These are phyloP conservation scores for Penicillium coffeae DNA, from an alignment of 495 filamentous ascomycete species.

Conservation along the genomic window DNA sequence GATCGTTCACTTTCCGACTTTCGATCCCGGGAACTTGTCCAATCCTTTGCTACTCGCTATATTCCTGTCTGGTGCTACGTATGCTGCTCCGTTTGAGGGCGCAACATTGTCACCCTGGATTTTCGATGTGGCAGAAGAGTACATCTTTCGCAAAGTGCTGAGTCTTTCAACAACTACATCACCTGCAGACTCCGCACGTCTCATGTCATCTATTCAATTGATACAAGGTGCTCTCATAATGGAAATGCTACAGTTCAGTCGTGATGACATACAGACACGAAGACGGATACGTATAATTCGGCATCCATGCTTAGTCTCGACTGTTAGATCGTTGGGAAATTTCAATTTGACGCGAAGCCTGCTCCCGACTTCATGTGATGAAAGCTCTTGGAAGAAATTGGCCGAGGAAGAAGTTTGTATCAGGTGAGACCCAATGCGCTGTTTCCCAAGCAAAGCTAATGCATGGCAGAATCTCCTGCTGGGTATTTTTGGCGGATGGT, in stretches of 20 bases:
- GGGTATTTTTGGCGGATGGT: slow-evolving; percentile 37
- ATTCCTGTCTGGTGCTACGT: slow-evolving; percentile 33
- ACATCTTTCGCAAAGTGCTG: slow-evolving; percentile 31
- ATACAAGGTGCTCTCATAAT: slow-evolving; percentile 37
- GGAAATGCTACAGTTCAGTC: slow-evolving; percentile 39
- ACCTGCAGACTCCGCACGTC: slow-evolving; percentile 7
- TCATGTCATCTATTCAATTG: slow-evolving; percentile 23
- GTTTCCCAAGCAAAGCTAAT: background rate
- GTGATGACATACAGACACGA: slow-evolving; percentile 29
- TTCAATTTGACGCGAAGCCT: slow-evolving; percentile 25
- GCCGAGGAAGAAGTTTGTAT: slow-evolving; percentile 36
- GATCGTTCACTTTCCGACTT: slow-evolving; percentile 38
- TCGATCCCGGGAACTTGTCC: slow-evolving; percentile 33
- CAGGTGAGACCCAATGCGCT: slow-evolving; percentile 15
- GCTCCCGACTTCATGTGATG: slow-evolving; percentile 16
- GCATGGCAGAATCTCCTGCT: slow-evolving; percentile 26
- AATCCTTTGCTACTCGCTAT: slow-evolving; percentile 32
- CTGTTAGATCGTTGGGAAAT: slow-evolving; percentile 30
- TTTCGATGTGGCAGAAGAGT: slow-evolving; percentile 37
- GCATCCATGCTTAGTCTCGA: slow-evolving; percentile 36
- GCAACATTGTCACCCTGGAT: slow-evolving; percentile 22
- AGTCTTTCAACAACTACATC: slow-evolving; percentile 15
- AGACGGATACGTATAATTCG: slow-evolving; percentile 37
- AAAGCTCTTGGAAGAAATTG: slow-evolving; percentile 23
- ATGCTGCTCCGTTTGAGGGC: slow-evolving; percentile 22